These are phyloP conservation scores for Starmerella bombi DNA, from an alignment of 805 yeast species.

Conservation along the genomic window DNA sequence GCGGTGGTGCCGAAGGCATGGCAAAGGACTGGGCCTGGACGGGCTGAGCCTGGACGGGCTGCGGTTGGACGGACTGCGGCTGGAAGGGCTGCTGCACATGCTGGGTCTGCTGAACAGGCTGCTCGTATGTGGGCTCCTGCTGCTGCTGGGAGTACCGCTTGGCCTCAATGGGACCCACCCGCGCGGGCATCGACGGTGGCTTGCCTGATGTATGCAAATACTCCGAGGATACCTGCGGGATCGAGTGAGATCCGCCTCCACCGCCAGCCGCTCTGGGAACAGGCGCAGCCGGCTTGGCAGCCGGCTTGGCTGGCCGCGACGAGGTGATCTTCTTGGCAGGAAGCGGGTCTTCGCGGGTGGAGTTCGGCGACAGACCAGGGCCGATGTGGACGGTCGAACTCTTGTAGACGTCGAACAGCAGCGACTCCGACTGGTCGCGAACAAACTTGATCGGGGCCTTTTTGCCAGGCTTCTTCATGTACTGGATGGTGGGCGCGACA, in stretches of 20 bases:
- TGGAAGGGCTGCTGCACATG: constrained; percentile 5
- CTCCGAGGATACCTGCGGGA: constrained; percentile 16
- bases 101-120: constrained; percentile 17
- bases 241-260: not conserved
- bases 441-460: constrained; percentile 59
- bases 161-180: constrained; percentile 16
- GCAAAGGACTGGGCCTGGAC: constrained; percentile 1
- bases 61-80: constrained; percentile 3
- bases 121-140: constrained; percentile 18
- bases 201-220: constrained; percentile 20
- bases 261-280: constrained; percentile 8
- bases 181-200: constrained; percentile 17
- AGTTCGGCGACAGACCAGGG: constrained; percentile 57
- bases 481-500: constrained; percentile 59
- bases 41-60: constrained; percentile 1
- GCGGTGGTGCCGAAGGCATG: constrained; percentile 18
- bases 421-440: constrained; percentile 44
- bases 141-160: constrained; percentile 18
- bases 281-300: constrained; percentile 8
- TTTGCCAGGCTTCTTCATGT: constrained; percentile 83
- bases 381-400: constrained; percentile 75
- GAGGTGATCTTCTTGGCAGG: constrained; percentile 12
- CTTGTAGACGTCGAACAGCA: constrained; percentile 68
- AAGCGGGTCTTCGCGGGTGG: constrained; percentile 39
- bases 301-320: too few species aligned